A percentile compares a stretch with the other conserved stretches of the same genome.
Conservation (phyloP, 306 rosid genomes). For the Casuarina equisetifolia region DNA sequence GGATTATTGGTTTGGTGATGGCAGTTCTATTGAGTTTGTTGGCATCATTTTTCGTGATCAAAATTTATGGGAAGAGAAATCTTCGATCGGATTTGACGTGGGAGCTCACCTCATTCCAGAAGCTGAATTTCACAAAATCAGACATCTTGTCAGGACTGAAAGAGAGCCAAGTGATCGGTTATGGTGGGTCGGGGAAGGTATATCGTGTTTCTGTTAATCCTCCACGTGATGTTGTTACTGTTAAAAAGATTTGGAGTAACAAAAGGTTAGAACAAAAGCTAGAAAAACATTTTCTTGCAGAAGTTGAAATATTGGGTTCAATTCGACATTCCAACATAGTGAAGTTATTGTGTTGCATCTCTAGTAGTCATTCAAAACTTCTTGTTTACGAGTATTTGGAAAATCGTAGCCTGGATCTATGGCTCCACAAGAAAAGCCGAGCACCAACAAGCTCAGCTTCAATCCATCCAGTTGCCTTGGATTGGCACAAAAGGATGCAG, state of each 20-base stretch:
- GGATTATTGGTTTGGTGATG: background rate
- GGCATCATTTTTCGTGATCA: too few relatives aligned
- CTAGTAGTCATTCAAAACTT: constrained; percentile 55
- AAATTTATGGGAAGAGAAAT: too few relatives aligned
- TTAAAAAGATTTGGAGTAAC: constrained; percentile 60
- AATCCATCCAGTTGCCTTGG: constrained; percentile 16
- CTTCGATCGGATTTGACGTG: too few relatives aligned
- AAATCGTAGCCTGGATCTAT: constrained; percentile 66
- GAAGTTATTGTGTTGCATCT: constrained; percentile 64
- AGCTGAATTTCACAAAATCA: too few relatives aligned
- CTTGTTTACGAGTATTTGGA: constrained; percentile 78
- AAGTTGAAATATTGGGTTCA: constrained; percentile 60
- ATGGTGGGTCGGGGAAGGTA: too few relatives aligned
- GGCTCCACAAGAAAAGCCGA: constrained; percentile 49
- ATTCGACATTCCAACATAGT: constrained; percentile 80
- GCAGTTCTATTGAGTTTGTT: too few relatives aligned
- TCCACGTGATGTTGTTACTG: constrained; percentile 48
- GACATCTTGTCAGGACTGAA: too few relatives aligned
- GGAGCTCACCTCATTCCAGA: too few relatives aligned
- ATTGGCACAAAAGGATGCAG: constrained; percentile 45
- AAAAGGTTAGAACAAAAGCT: constrained; percentile 56
- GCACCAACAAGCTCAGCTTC: constrained; percentile 31
- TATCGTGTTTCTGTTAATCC: constrained; percentile 35
- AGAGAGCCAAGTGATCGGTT: too few relatives aligned
- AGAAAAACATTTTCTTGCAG: constrained; percentile 63